Base-by-base conservation (phyloP, 2,329 filamentous ascomycete species). In the Ciborinia camelliae region DNA sequence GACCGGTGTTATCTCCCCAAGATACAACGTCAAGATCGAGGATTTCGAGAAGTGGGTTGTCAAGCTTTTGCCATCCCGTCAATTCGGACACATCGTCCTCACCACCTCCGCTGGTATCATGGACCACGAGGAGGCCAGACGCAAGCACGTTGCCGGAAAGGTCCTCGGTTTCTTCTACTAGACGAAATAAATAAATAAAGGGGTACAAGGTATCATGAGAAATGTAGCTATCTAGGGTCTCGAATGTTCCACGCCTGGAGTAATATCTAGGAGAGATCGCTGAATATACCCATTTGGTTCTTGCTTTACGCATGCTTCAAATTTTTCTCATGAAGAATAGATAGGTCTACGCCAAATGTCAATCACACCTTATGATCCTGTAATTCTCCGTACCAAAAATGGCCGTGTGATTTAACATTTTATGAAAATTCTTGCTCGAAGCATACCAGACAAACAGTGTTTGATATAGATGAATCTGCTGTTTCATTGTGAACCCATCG, bases 81-180 rank as follows among this genome's bases (percentile, higher is more conserved):
- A 99, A 84, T 99, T 99, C 87, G 95, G 95, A 78, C 97, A 92
- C 85, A 92, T 99, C 78, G 92, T 99, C 82, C 90, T 99, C 77
- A 99, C 95, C 81, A 99, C 95, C 82, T 97, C 93, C 68, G 92
- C 95, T 71, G 95, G 95, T 81, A 99, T 99, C 82, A 98, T 99
- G 94, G 95, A 99, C 86, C 95, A 99, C 86, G 95, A 99, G 87
- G 95, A 99, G 89, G 95, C 95, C 75, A 87, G 95, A 79, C 87
- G 95, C 81, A 98, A 98, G 89, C 95, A 99, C 86, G 95, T 98
- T 79, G 89, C 94, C 75, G 95, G 95, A 83, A 99, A 99, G 89
- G 91, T 99, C 82, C 91, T 98, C 76, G 95, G 95, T 77, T 99
- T 98, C 90, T 97, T 97, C 87, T 98, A 97, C 87, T 97, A 95